phyloP scores from a whole-genome alignment of 169 alveolate genomes.

The Cardiosporidium cionae region DNA sequence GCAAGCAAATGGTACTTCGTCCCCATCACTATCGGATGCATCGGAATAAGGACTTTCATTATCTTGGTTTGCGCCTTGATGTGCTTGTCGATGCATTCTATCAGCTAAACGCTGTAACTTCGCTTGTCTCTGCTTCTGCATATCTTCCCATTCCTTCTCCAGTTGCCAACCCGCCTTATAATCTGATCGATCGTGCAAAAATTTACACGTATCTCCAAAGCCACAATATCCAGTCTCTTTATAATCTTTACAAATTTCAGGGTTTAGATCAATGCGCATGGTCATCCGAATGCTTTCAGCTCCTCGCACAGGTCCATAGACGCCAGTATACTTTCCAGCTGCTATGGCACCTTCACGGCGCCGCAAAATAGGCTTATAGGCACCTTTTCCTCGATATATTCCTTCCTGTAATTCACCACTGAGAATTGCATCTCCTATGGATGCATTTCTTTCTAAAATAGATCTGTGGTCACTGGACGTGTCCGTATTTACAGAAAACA shows the following conservation, averaged over 20 bases:
- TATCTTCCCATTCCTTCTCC: slow-evolving; percentile 83
- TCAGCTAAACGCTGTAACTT: too few species aligned
- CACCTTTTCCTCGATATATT: slow-evolving; percentile 73
- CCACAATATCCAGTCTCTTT: slow-evolving; percentile 97
- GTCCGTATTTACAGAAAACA: slow-evolving; percentile 59
- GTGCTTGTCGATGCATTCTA: neutral
- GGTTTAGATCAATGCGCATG: slow-evolving; percentile 87
- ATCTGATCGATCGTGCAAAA: slow-evolving; percentile 93
- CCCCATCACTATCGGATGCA: slow-evolving; percentile 32
- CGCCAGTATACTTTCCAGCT: slow-evolving; percentile 65
- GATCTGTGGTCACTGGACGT: slow-evolving; percentile 55
- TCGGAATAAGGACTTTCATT: slow-evolving; percentile 1
- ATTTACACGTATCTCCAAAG: slow-evolving; percentile 91
- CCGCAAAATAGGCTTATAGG: slow-evolving; percentile 58
- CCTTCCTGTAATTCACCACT: slow-evolving; percentile 63
- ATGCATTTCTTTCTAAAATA: slow-evolving; percentile 61
- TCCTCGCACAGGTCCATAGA: slow-evolving; percentile 77
- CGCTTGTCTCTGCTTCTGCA: slow-evolving; percentile 55
- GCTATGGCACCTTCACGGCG: slow-evolving; percentile 63
- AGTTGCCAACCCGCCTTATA: slow-evolving; percentile 91
- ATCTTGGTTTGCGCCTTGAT: neutral
- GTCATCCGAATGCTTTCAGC: slow-evolving; percentile 79
- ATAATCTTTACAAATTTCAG: slow-evolving; percentile 92
- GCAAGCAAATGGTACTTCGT: slow-evolving; percentile 58
- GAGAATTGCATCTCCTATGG: slow-evolving; percentile 60